Base-by-base conservation (phyloP, 1,139 yeast species). In the Diutina sp. region DNA sequence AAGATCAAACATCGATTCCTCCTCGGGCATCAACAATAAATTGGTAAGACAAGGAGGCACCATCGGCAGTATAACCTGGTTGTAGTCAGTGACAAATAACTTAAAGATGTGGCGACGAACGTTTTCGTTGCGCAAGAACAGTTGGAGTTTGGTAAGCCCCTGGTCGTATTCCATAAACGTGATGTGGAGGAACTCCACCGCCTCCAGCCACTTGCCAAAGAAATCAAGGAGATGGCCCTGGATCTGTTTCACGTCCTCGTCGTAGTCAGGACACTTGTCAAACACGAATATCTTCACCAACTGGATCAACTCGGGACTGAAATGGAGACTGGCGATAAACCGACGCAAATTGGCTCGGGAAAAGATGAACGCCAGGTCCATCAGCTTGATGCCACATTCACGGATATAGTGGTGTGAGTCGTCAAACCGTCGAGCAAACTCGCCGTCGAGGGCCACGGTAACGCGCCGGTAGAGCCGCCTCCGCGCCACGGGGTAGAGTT, bases 1-100 rank as follows among this genome's bases (percentile, higher is more conserved):
- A 41, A 73, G 63, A 21, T 56, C 56, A 38, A 61, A 60, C 55
- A 69, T 56, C 55, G 71, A 74, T 12, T 55, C 35, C 56, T 72
- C 77, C 57, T 69, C 68, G 53, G 72, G 60, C 72, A 71, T 67
- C 41, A 73, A 60, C 54, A 71, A 71, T 54, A 73, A 62, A 59
- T 72, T 71, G 28, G 72, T 67, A 46, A 73, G 60, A 41, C 67
- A 65, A 46, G 60, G 66, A 0, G 77, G 76, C 0, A 66, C 58
- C 3, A 56, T 55, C 4, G 77, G 77, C 8, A 57, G 46, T 58
- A 66, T 62, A 52, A 73, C 63, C 38, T 67, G 70, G 18, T 60
- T 52, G 12, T 64, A 58, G n/a, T 60, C 60, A 14, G 72, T 69
- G 38, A 69, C 68, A 61, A 72, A 71, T 51, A 72, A 60, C 62